Base-by-base conservation (phyloP, 176 grass and related monocot species). In the Pharus latifolius region DNA sequence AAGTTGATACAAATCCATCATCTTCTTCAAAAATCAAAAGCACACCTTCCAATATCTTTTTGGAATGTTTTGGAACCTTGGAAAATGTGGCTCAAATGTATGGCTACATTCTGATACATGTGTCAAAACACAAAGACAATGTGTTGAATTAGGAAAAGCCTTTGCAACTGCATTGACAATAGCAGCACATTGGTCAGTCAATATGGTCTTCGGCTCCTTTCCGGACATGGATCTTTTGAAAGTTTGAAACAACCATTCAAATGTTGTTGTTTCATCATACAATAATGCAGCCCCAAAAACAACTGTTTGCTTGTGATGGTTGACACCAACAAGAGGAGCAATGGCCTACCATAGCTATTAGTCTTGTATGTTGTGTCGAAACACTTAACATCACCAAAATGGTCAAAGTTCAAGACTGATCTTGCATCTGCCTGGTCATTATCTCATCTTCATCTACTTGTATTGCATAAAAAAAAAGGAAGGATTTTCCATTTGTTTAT, bases 401-500 rank as follows among this genome's bases (percentile, higher is more conserved):
- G 75, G 7, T 71, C 59, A 49, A 57, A 83, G 63, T 66, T 47
- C 44, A 58, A 17, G 11, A 79, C 31, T 17, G 37, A 88, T 56
- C 73, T 76, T 34, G 54, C 22, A 83, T 88, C 62, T 28, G 47
- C 67, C 74, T 88, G 3, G 74, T 79, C 67, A 88, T 27, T 46
- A 49, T 50, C 29, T 88, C 79, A 29, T 79, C 46, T 48, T 83
- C 85, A 30, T 83, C 79, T 18, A 88, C 66, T 63, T 88, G 74
- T n/a, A 88, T 59, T 26, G 85, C 76, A 56, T 74, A 77, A 51
- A 86, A 86, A 53, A 86, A 50, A 33, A 58, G 4, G 55, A 33
- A 0, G 55, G 28, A 32, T 58, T 58, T 14, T 58, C 55, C 55
- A 58, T 58, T 32, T 58, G 55, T 9, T 5, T 38, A 5, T 5